Evolutionary conservation across 129 eudicot genomes (phyloP).

Genomic region (Escallonia rubra): DNA sequence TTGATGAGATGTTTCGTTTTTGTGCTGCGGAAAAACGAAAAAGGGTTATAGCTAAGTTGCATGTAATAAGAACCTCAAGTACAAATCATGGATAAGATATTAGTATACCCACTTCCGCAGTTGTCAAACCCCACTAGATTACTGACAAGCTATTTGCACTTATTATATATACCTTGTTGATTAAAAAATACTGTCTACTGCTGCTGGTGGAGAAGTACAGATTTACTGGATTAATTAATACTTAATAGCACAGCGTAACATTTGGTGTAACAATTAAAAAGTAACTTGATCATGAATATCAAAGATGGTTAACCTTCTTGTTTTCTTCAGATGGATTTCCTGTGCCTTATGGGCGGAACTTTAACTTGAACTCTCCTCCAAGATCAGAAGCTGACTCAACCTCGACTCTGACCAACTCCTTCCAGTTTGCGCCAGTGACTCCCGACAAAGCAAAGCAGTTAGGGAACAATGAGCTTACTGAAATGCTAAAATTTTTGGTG

Average conservation of each 20-base stretch:
- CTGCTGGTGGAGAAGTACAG: neutral
- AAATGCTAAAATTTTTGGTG: slow-evolving; percentile 8
- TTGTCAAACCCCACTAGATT: no score
- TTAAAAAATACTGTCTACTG: neutral
- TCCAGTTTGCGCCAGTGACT: slow-evolving; percentile 50
- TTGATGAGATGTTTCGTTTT: no score
- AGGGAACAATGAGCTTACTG: slow-evolving; percentile 23
- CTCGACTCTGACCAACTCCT: slow-evolving; percentile 19
- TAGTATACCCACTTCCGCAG: no score
- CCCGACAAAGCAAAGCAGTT: slow-evolving; percentile 47
- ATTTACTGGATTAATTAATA: neutral
- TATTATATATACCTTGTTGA: neutral
- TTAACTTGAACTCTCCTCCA: slow-evolving; percentile 47
- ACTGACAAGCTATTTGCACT: no score
- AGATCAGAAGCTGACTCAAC: slow-evolving; percentile 36
- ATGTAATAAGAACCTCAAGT: no score
- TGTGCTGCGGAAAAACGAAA: no score
- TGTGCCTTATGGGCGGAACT: slow-evolving; percentile 23
- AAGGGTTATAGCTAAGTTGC: no score
- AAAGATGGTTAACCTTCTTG: neutral
- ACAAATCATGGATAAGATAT: no score
- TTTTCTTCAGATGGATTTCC: slow-evolving; percentile 42
- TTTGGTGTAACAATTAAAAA: neutral
- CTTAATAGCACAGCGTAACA: neutral
- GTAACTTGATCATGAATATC: neutral